phyloP scores from a whole-genome alignment of 179 eudicot species.

The Beta macrorhiza region DNA sequence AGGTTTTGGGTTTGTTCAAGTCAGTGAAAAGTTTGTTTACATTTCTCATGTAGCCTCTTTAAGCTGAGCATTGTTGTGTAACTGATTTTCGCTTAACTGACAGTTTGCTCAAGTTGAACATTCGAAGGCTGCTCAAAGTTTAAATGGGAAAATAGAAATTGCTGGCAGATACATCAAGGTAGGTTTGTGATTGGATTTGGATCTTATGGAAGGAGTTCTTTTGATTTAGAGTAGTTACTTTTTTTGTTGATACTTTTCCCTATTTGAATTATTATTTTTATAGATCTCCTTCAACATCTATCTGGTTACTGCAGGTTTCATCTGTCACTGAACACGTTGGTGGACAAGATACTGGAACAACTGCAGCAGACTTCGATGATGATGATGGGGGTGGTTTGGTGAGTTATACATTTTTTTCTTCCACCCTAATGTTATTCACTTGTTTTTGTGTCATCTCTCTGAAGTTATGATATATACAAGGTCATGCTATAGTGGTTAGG shows the following conservation, averaged over 20 bases:
- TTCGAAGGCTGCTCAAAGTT: slow-evolving; percentile 74
- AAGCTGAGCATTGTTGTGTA: not conserved
- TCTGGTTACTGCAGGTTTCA: slow-evolving; percentile 57
- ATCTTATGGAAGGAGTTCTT: slow-evolving; percentile 5
- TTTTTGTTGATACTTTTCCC: not conserved
- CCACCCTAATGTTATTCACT: not conserved
- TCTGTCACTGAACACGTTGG: slow-evolving; percentile 74
- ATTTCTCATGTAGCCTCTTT: not conserved
- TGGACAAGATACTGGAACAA: slow-evolving; percentile 66
- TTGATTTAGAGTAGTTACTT: not conserved
- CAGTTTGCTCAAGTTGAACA: slow-evolving; percentile 92
- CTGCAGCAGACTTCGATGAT: slow-evolving; percentile 83
- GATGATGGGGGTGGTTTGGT: slow-evolving; percentile 96
- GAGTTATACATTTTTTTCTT: slow-evolving; percentile 29
- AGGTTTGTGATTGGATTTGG: not conserved
- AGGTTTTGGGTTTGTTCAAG: slow-evolving; percentile 98
- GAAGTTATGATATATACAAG: not conserved
- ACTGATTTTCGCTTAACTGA: slow-evolving; percentile 16
- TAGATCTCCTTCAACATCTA: not conserved
- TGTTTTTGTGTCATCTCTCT: not conserved
- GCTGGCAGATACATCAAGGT: slow-evolving; percentile 92
- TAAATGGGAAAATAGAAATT: slow-evolving; percentile 86
- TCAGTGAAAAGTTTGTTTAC: slow-evolving; percentile 28
- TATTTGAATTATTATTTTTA: not conserved
- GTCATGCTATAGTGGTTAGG: not conserved